These are phyloP conservation scores for Sclerotinia spermophila DNA, from an alignment of 2,329 filamentous ascomycete species.

Conservation along the genomic window DNA sequence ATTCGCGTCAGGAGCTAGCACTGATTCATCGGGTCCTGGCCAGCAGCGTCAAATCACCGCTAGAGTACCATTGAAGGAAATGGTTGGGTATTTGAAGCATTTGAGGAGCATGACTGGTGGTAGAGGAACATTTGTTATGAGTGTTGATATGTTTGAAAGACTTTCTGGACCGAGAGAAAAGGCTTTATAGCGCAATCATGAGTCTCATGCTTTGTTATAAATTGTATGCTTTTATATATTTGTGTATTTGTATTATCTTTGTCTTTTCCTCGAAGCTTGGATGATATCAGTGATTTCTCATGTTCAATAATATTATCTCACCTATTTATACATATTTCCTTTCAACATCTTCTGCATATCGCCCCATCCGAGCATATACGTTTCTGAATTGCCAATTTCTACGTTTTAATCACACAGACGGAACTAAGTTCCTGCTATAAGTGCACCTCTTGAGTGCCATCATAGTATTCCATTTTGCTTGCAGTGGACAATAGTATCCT, in stretches of 20 bases:
- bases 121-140: conserved; percentile 73
- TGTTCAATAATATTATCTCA: background rate
- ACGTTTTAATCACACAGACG: background rate
- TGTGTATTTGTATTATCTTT: background rate
- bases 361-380: background rate
- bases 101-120: conserved; percentile 85
- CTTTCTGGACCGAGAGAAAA: conserved; percentile 55
- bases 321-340: too few relatives aligned
- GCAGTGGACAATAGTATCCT: background rate
- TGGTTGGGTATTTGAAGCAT: conserved; percentile 91
- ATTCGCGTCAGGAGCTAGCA: conserved; percentile 54
- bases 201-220: background rate
- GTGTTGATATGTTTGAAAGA: conserved; percentile 66
- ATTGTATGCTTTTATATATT: background rate
- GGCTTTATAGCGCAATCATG: conserved; percentile 25
- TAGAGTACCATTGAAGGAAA: conserved; percentile 89
- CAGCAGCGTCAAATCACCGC: conserved; percentile 68
- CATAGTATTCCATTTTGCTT: background rate
- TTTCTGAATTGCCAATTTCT: background rate
- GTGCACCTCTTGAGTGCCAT: too few relatives aligned
- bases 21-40: conserved; percentile 46
- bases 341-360: background rate
- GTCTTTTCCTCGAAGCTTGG: background rate
- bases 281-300: background rate
- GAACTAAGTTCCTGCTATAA: too few relatives aligned